These are phyloP conservation scores for Heimioporus retisporus DNA, from an alignment of 1,284 basidiomycete species.

Conservation along the genomic window DNA sequence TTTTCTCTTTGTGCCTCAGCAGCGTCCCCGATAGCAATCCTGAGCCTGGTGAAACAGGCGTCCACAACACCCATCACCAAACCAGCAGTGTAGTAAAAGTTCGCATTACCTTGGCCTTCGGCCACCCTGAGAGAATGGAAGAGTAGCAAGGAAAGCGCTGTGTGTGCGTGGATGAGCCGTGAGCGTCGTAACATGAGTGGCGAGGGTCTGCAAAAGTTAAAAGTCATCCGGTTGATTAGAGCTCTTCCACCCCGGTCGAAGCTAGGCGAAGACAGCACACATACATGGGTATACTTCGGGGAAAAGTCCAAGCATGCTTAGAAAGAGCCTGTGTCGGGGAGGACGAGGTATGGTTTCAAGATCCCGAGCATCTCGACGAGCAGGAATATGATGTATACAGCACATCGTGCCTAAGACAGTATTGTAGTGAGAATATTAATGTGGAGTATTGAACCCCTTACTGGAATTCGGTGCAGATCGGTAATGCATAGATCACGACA, in stretches of 20 bases:
- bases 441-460: conserved; percentile 47
- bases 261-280: conserved; percentile 40
- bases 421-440: not conserved
- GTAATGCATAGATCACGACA: conserved; percentile 85
- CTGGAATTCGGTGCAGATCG: conserved; percentile 91
- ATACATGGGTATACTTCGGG: conserved; percentile 87
- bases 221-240: not conserved
- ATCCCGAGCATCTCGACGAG: conserved; percentile 83
- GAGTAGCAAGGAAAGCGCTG: conserved; percentile 88
- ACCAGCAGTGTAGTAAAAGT: conserved; percentile 98
- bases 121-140: conserved; percentile 95
- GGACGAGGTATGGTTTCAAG: conserved; percentile 94
- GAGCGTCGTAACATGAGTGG: conserved; percentile 87
- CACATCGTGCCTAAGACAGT: conserved; percentile 76
- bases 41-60: conserved; percentile 81
- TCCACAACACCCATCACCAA: conserved; percentile 93
- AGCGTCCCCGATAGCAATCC: conserved; percentile 71
- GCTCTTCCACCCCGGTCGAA: too few relatives aligned
- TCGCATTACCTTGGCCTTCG: conserved; percentile 96
- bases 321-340: conserved; percentile 92
- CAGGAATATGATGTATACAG: conserved; percentile 84
- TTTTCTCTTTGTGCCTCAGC: conserved; percentile 51
- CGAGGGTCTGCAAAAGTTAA: conserved; percentile 71
- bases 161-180: conserved; percentile 89
- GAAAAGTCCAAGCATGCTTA: conserved; percentile 85